Evolutionary conservation across 352 stramenopile species (phyloP).

Genomic region (Pythium guiyangense): DNA sequence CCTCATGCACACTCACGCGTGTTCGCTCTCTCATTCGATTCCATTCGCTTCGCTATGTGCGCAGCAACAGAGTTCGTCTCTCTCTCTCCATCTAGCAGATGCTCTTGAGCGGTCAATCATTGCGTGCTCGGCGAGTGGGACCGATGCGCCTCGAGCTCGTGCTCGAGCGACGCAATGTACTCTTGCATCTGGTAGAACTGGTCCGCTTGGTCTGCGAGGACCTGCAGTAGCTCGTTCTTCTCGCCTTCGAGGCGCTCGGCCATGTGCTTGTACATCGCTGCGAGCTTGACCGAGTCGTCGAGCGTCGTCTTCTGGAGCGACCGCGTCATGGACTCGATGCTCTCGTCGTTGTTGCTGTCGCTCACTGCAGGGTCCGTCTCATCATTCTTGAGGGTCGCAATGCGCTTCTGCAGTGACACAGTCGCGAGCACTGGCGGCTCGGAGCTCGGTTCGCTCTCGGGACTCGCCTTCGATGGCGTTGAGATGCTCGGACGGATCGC

Average conservation of each 20-base stretch:
- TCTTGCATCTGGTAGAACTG: conserved; percentile 77
- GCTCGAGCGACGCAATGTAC: conserved; percentile 68
- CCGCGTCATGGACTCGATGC: background rate
- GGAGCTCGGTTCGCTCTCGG: conserved; percentile 21
- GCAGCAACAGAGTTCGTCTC: no score
- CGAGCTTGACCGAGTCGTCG: conserved; percentile 60
- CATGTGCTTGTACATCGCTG: conserved; percentile 85
- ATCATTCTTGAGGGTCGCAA: background rate
- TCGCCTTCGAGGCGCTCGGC: conserved; percentile 62
- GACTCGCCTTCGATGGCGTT: no score
- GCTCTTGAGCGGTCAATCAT: no score
- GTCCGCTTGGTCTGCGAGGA: conserved; percentile 59
- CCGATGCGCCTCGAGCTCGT: conserved; percentile 40
- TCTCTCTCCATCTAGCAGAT: no score
- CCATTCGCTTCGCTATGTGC: no score
- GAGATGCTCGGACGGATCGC: background rate
- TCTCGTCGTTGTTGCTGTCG: conserved; percentile 6
- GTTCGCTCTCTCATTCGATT: no score
- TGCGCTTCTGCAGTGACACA: background rate
- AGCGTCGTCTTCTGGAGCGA: conserved; percentile 28
- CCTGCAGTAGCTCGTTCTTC: conserved; percentile 69
- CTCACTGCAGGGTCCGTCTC: conserved; percentile 6
- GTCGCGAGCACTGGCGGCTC: conserved; percentile 8
- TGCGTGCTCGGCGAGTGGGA: conserved; percentile 4
- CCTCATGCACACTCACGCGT: no score